Conservation (phyloP, 2,329 filamentous ascomycete species). For the Fusarium sp. region DNA sequence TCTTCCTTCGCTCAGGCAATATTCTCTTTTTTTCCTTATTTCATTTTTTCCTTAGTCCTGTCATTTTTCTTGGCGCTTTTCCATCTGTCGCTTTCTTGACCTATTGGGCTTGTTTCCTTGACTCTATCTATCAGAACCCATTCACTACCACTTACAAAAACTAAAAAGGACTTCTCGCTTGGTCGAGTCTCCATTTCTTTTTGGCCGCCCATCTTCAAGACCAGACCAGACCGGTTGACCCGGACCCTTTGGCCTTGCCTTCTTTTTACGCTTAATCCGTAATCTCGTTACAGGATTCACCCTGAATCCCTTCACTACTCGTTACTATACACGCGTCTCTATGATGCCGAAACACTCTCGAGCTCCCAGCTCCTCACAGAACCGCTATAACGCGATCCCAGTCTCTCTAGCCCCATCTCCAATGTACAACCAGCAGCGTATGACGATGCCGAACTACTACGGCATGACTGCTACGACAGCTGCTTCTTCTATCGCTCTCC, state of each 20-base stretch:
- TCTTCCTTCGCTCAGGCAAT: conserved; percentile 40
- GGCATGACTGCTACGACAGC: conserved; percentile 52
- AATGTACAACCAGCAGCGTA: conserved; percentile 58
- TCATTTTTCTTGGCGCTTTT: conserved; percentile 47
- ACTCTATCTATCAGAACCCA: conserved; percentile 23
- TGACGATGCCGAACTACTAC: conserved; percentile 58
- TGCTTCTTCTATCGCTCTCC: conserved; percentile 48
- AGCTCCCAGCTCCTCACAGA: conserved; percentile 53
- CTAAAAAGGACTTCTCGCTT: conserved; percentile 28
- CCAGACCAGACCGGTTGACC: conserved; percentile 47
- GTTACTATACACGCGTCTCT: conserved; percentile 23
- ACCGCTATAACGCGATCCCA: conserved; percentile 52
- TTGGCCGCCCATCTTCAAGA: conserved; percentile 35
- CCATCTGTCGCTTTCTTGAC: conserved; percentile 45
- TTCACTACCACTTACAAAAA: conserved; percentile 32
- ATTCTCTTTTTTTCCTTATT: conserved; percentile 24
- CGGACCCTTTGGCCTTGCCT: conserved; percentile 27
- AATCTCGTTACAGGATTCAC: conserved; percentile 40
- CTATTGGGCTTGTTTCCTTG: conserved; percentile 34
- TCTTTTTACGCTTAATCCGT: conserved; percentile 47
- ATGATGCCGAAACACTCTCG: conserved; percentile 62
- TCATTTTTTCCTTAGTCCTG: conserved; percentile 39
- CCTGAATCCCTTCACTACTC: conserved; percentile 29
- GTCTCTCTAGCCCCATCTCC: conserved; percentile 58
- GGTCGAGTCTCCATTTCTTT: conserved; percentile 38